phyloP scores from a whole-genome alignment of 169 alveolate species.

The Plasmodium adleri region DNA sequence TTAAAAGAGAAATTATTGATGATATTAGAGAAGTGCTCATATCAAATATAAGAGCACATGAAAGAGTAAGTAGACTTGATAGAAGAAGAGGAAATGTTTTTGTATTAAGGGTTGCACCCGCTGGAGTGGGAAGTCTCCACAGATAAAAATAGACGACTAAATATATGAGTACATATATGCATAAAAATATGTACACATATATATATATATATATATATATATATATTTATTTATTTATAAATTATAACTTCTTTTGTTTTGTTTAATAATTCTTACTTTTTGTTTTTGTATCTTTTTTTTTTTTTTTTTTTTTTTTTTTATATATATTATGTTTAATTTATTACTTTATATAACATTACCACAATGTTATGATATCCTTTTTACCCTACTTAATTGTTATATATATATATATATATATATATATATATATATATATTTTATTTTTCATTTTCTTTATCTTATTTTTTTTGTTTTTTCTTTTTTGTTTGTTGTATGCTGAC shows the following conservation, averaged over 20 bases:
- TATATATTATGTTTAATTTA: not conserved
- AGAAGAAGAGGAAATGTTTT: conserved; percentile 91
- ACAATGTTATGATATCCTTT: too few species aligned
- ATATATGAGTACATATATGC: not conserved
- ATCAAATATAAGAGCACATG: conserved; percentile 88
- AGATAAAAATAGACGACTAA: conserved; percentile 2
- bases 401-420: too few species aligned
- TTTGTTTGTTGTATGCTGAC: not conserved
- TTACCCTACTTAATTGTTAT: too few species aligned
- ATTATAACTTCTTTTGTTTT: not conserved
- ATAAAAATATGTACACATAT: not conserved
- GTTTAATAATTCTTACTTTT: not conserved
- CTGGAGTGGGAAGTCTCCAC: conserved; percentile 78
- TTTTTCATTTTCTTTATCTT: not conserved
- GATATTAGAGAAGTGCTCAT: conserved; percentile 90
- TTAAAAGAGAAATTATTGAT: conserved; percentile 91
- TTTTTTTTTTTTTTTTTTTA: not conserved
- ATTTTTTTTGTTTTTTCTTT: conserved; percentile 6
- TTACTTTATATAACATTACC: too few species aligned
- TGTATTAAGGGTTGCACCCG: conserved; percentile 90
- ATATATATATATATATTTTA: not conserved
- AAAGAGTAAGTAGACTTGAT: conserved; percentile 89
- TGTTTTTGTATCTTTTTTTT: not conserved
- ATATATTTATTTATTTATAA: not conserved
- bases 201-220: not conserved